A percentile compares a stretch with the other conserved stretches of the same genome.
Conservation (phyloP, 805 yeast species). For the Pichia cabralensis region DNA sequence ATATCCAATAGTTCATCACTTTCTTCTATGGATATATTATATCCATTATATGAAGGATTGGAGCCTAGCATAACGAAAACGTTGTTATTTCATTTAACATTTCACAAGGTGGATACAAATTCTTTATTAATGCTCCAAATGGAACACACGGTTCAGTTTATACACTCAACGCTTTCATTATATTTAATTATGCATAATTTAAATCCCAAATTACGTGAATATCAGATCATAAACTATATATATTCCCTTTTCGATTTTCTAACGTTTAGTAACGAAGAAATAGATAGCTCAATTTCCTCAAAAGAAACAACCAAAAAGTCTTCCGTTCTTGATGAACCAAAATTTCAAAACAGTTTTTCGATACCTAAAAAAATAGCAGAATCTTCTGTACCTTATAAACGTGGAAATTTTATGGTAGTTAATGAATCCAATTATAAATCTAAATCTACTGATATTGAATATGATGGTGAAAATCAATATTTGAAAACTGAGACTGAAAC, state of each 20-base stretch:
- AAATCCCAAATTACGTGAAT: constrained; percentile 17
- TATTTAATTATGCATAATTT: constrained; percentile 23
- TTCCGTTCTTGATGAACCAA: background rate
- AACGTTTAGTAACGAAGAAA: background rate
- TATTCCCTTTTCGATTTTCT: constrained; percentile 6
- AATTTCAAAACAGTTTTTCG: constrained; percentile 3
- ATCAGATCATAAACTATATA: constrained; percentile 5
- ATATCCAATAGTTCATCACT: constrained; percentile 2
- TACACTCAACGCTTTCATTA: constrained; percentile 21
- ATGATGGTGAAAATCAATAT: background rate
- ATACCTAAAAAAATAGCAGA: constrained; percentile 4
- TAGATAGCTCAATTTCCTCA: background rate
- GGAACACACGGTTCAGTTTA: constrained; percentile 21
- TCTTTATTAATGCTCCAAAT: constrained; percentile 15
- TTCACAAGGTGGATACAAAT: constrained; percentile 11
- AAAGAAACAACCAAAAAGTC: background rate
- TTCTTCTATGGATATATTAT: constrained; percentile 5
- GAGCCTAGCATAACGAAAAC: constrained; percentile 7
- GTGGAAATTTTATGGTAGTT: too few relatives aligned
- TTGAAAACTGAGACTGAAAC: background rate
- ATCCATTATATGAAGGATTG: constrained; percentile 4
- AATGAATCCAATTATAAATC: too few relatives aligned
- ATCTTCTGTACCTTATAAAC: constrained; percentile 4
- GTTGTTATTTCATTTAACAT: constrained; percentile 15
- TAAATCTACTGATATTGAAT: background rate